Evolutionary conservation across 2,329 filamentous ascomycete genomes (phyloP), one percentile per base, ranked within the genome.

Genomic region (Phyllosticta paracitricarpa): DNA sequence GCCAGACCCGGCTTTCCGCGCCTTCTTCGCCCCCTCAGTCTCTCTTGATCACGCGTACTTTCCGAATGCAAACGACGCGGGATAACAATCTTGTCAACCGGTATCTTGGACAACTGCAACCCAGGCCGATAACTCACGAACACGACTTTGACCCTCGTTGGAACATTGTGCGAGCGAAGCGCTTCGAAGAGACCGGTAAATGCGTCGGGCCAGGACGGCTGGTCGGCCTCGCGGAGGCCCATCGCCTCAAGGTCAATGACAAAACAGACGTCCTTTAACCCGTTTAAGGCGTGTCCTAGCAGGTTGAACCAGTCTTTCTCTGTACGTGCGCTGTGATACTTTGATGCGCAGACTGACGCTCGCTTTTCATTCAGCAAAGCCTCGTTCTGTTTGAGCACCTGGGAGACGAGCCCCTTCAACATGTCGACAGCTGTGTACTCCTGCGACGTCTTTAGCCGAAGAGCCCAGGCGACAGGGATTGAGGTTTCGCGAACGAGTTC

Each of bases 21-120:
- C n/a, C 40, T 17, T n/a, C 40, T n/a, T n/a, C 7, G 17, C 7
- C 40, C 40, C 4, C 40, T 17, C 40, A 17, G n/a, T 3, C 2
- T 48, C 14, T 6, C 40, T 48, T 4, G 14, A 4, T 1, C n/a
- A 1, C 17, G 40, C 17, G 12, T n/a, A 7, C 14, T 6, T 48
- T n/a, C 12, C 40, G 40, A n/a, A n/a, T 3, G 40, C 17, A 48
- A n/a, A 48, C 40, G 40, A n/a, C 40, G 40, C 17, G 40, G 40
- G 7, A 48, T 48, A n/a, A 48, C 40, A n/a, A 48, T 48, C 17
- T 19, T 19, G 40, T 48, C 14, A 17, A 48, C 40, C n/a, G 14
- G 83, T n/a, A 6, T 19, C 14, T 17, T n/a, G 17, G 40, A 48
- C n/a, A n/a, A n/a, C 4, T 3, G 12, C 17, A 48, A 48, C 14